Evolutionary conservation across 2,329 filamentous ascomycete species (phyloP).

Genomic region (Claviceps humidiphila): DNA sequence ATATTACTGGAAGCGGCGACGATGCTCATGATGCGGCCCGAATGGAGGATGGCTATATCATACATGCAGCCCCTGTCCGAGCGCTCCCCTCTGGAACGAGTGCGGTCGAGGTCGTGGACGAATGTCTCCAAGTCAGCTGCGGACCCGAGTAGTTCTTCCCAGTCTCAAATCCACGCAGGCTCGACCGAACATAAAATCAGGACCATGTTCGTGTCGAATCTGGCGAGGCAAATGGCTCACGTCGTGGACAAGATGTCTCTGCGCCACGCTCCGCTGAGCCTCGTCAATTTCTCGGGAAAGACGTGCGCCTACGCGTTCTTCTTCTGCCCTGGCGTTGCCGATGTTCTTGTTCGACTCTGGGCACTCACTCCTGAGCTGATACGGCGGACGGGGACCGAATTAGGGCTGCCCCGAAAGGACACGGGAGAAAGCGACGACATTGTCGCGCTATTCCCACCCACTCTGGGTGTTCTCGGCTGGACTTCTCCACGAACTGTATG

Average conservation of each 20-base stretch:
- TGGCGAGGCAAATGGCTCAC: constrained; percentile 71
- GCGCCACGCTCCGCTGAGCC: constrained; percentile 48
- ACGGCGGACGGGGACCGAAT: constrained; percentile 57
- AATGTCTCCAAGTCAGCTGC: constrained; percentile 42
- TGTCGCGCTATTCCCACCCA: constrained; percentile 54
- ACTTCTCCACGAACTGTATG: constrained; percentile 35
- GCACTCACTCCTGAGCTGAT: constrained; percentile 54
- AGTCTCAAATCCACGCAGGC: constrained; percentile 37
- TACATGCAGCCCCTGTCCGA: constrained; percentile 50
- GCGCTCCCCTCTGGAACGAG: constrained; percentile 34
- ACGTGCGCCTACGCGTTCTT: constrained; percentile 88
- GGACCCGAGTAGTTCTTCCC: constrained; percentile 50
- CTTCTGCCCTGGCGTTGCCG: constrained; percentile 76
- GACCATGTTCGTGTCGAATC: constrained; percentile 72
- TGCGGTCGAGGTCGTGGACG: constrained; percentile 32
- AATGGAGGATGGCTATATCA: constrained; percentile 68
- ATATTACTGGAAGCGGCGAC: constrained; percentile 66
- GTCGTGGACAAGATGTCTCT: constrained; percentile 83
- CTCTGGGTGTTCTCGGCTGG: constrained; percentile 45
- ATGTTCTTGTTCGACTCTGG: constrained; percentile 75
- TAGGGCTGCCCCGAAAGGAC: constrained; percentile 46
- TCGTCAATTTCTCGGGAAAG: constrained; percentile 80
- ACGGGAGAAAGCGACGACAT: constrained; percentile 50
- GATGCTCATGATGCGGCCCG: constrained; percentile 74
- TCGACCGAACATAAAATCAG: constrained; percentile 81